A percentile compares a stretch with the other conserved stretches of the same genome.
Evolutionary conservation across 305 asterid species (phyloP).

Genomic region (Fraxinus floribunda): DNA sequence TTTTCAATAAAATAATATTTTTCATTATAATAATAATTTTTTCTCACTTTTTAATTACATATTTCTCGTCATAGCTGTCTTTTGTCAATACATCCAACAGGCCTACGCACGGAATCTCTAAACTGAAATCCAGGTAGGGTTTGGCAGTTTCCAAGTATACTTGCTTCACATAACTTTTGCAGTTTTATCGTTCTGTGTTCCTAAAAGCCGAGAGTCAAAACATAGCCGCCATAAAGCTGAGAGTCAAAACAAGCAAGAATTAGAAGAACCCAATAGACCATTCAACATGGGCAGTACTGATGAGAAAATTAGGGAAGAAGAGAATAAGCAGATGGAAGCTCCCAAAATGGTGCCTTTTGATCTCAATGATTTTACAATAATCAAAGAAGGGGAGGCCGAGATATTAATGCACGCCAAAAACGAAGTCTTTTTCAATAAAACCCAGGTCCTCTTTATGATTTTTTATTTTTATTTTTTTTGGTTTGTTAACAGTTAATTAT

Average conservation of each 20-base stretch:
- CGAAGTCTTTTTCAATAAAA: conserved; percentile 81
- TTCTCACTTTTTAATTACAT: no score
- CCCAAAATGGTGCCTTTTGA: conserved; percentile 43
- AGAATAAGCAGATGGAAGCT: conserved; percentile 29
- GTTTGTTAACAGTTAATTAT: background rate
- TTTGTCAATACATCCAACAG: no score
- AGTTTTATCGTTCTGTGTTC: background rate
- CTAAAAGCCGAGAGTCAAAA: background rate
- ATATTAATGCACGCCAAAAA: conserved; percentile 84
- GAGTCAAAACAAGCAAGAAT: background rate
- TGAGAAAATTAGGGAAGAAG: conserved; percentile 40
- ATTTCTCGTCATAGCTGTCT: no score
- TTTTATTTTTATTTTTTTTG: background rate
- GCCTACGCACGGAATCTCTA: background rate
- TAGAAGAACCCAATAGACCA: background rate
- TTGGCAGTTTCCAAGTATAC: conserved; percentile 8
- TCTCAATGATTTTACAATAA: conserved; percentile 57
- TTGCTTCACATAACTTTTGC: background rate
- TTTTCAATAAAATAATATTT: no score
- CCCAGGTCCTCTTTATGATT: conserved; percentile 57
- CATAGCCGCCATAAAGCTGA: background rate
- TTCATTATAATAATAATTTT: no score
- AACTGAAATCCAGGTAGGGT: conserved; percentile 10
- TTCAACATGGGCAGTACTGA: conserved; percentile 42
- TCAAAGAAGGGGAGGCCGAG: conserved; percentile 96